These are phyloP conservation scores for Colletotrichum phormii DNA, from an alignment of 2,329 filamentous ascomycete genomes.

Conservation along the genomic window DNA sequence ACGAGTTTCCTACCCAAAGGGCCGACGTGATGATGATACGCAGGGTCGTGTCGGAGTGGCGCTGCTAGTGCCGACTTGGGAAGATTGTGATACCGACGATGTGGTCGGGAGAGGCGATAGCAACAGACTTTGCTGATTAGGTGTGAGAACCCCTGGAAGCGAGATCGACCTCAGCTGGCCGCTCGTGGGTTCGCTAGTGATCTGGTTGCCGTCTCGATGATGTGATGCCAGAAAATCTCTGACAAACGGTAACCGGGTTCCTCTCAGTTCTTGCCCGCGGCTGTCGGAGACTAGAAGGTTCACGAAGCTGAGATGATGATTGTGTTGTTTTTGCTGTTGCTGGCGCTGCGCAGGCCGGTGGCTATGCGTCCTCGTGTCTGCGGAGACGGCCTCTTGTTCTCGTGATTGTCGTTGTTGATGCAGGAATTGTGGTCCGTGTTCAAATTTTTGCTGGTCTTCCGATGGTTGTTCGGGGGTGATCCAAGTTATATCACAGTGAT, in stretches of 20 bases:
- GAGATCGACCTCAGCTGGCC: slow-evolving; percentile 29
- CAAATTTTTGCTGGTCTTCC: slow-evolving; percentile 20
- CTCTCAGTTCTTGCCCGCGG: not conserved
- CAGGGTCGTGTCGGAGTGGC: slow-evolving; percentile 33
- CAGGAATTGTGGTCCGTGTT: slow-evolving; percentile 5
- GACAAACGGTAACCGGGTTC: slow-evolving; percentile 6
- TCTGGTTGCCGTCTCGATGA: slow-evolving; percentile 6
- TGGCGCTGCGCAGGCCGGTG: slow-evolving; percentile 22
- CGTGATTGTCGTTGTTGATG: slow-evolving; percentile 15
- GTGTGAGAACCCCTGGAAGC: slow-evolving; percentile 15
- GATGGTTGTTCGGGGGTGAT: slow-evolving; percentile 22
- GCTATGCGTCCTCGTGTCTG: slow-evolving; percentile 27
- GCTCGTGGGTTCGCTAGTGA: slow-evolving; percentile 13
- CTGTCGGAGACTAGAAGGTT: slow-evolving; percentile 3
- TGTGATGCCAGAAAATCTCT: slow-evolving; percentile 26
- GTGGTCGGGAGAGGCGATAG: slow-evolving; percentile 24
- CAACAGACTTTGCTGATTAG: slow-evolving; percentile 28
- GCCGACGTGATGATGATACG: slow-evolving; percentile 24
- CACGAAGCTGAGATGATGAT: slow-evolving; percentile 23
- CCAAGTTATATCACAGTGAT: slow-evolving; percentile 36
- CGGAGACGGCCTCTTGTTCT: slow-evolving; percentile 7
- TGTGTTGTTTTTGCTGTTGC: slow-evolving; percentile 6
- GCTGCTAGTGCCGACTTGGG: slow-evolving; percentile 23
- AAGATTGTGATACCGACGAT: slow-evolving; percentile 34
- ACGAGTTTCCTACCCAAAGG: slow-evolving; percentile 24